Conservation (phyloP, 2,329 filamentous ascomycete genomes). For the Tolypocladium sp. region DNA sequence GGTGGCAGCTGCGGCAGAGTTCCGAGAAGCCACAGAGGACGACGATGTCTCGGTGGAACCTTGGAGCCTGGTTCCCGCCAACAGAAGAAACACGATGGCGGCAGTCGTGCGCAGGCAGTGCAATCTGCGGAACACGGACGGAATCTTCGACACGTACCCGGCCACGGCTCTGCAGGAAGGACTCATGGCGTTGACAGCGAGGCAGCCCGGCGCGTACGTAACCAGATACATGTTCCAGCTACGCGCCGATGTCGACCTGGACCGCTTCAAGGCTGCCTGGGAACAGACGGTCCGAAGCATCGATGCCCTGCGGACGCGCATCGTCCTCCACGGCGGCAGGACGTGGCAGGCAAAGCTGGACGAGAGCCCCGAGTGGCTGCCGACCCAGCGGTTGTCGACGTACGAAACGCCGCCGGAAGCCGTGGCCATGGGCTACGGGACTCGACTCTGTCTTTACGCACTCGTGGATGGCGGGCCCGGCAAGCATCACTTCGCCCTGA, state of each 20-base stretch:
- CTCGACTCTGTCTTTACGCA: background rate
- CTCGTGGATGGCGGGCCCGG: background rate
- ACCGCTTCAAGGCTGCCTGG: slow-evolving; percentile 19
- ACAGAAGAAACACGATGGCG: background rate
- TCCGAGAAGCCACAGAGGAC: background rate
- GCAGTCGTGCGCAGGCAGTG: background rate
- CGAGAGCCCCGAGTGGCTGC: background rate
- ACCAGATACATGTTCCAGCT: slow-evolving; percentile 17
- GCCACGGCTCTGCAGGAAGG: slow-evolving; percentile 31
- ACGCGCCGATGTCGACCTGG: slow-evolving; percentile 7
- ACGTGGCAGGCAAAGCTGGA: no score
- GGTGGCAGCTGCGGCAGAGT: background rate
- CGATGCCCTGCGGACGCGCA: slow-evolving; percentile 5
- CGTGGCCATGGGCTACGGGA: background rate
- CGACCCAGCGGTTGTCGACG: no score
- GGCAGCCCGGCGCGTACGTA: slow-evolving; percentile 25
- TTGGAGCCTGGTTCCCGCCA: background rate
- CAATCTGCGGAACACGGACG: slow-evolving; percentile 2
- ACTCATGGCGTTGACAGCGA: slow-evolving; percentile 24
- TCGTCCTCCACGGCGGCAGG: slow-evolving; percentile 1
- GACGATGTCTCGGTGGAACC: background rate
- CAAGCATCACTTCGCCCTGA: background rate
- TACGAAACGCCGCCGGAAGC: background rate
- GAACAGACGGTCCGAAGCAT: slow-evolving; percentile 2
- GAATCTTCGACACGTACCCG: slow-evolving; percentile 23